Conservation (phyloP, 768 basidiomycete species). For the Amanita jacksonii region DNA sequence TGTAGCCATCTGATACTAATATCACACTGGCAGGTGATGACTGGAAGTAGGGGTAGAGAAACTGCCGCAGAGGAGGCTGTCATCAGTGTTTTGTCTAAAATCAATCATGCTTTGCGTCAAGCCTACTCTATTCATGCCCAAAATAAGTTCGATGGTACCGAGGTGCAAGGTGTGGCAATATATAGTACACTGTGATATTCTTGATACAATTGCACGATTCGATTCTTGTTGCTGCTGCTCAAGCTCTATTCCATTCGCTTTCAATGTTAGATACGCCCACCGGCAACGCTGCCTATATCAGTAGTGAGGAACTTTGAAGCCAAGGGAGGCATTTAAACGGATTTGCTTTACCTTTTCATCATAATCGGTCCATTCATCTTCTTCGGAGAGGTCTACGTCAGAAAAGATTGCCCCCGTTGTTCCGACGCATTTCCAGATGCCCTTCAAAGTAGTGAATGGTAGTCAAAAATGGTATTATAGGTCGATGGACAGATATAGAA, state of each 20-base stretch:
- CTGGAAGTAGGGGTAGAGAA: constrained; percentile 8
- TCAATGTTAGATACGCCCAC: constrained; percentile 64
- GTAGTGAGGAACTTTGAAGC: constrained; percentile 8
- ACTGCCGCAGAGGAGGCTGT: too few relatives aligned
- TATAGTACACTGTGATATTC: too few relatives aligned
- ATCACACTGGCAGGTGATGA: constrained; percentile 20
- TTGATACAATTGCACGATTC: neutral
- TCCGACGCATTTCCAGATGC: constrained; percentile 71
- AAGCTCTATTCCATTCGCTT: constrained; percentile 61
- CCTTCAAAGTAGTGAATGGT: too few relatives aligned
- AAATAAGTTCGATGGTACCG: too few relatives aligned
- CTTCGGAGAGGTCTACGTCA: constrained; percentile 56
- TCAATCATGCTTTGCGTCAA: too few relatives aligned
- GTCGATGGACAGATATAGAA: neutral
- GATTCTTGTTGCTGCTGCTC: too few relatives aligned
- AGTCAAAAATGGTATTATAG: too few relatives aligned
- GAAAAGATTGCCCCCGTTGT: constrained; percentile 43
- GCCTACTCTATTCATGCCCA: too few relatives aligned
- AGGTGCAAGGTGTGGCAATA: too few relatives aligned
- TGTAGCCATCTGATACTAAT: constrained; percentile 29
- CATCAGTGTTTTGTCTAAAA: too few relatives aligned
- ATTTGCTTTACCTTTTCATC: constrained; percentile 66
- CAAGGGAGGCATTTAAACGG: neutral
- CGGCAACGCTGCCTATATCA: constrained; percentile 43
- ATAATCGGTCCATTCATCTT: constrained; percentile 82